Percentiles rank a stretch among this genome's conserved stretches.
phyloP scores from a whole-genome alignment of 768 basidiomycete species.

The Mycena chlorophos region DNA sequence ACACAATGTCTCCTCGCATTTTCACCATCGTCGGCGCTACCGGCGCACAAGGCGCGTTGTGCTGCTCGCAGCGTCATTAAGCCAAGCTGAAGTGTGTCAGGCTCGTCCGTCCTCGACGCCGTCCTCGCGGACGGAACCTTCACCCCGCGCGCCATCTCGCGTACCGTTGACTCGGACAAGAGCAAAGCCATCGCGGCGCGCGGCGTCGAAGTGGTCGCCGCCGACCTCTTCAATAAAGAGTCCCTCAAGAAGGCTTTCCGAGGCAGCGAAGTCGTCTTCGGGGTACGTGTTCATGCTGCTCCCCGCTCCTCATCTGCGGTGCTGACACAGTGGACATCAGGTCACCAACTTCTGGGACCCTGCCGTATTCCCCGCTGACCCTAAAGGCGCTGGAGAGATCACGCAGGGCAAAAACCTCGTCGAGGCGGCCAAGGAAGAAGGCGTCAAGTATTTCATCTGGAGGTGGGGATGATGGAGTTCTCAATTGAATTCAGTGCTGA shows the following conservation, averaged over 20 bases:
- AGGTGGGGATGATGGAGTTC: conserved; percentile 26
- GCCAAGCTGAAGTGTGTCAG: neutral
- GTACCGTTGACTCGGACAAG: neutral
- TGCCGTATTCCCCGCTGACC: neutral
- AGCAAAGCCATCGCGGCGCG: neutral
- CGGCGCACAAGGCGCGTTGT: neutral
- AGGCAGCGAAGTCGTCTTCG: neutral
- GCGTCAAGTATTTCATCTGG: neutral
- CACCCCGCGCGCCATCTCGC: neutral
- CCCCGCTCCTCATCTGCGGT: neutral
- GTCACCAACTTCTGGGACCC: neutral
- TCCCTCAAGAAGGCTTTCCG: neutral
- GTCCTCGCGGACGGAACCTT: neutral
- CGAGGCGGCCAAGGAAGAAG: neutral
- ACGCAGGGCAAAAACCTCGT: neutral
- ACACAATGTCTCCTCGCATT: neutral
- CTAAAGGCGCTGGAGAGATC: neutral
- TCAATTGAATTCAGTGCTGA: conserved; percentile 21
- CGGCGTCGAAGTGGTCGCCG: neutral
- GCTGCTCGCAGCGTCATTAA: neutral
- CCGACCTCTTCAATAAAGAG: neutral
- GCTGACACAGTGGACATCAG: neutral
- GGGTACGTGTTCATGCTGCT: neutral
- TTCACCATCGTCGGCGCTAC: neutral
- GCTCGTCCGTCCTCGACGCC: neutral